A percentile compares a stretch with the other conserved stretches of the same genome.
Evolutionary conservation across 2,329 filamentous ascomycete species (phyloP).

Genomic region (Claviceps sp.): DNA sequence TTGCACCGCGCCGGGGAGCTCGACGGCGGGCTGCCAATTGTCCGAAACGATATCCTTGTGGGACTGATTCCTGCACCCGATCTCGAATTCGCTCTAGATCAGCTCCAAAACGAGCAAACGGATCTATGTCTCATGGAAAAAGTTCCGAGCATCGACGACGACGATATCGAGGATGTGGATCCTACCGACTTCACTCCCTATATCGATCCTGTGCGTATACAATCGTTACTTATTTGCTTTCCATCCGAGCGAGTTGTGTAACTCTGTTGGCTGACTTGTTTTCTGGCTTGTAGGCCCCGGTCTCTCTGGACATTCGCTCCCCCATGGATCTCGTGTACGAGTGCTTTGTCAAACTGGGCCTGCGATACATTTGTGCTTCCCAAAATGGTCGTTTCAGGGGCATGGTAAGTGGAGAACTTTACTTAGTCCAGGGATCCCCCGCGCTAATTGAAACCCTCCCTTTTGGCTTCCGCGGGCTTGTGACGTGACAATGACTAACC

Average conservation of each 20-base stretch:
- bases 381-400: constrained; percentile 76
- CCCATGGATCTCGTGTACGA: constrained; percentile 95
- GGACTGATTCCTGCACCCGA: constrained; percentile 90
- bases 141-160: constrained; percentile 47
- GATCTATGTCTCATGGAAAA: constrained; percentile 72
- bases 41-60: constrained; percentile 66
- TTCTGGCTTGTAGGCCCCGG: constrained; percentile 48
- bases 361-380: constrained; percentile 85
- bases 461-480: no score
- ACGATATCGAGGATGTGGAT: constrained; percentile 45
- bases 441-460: no score
- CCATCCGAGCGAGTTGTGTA: neutral
- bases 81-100: constrained; percentile 83
- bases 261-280: constrained; percentile 7
- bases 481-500: no score
- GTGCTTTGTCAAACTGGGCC: constrained; percentile 84
- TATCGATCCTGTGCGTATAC: constrained; percentile 62
- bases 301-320: constrained; percentile 75
- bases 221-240: no score
- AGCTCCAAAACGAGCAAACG: constrained; percentile 59
- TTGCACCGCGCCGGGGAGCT: constrained; percentile 79
- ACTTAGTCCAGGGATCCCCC: neutral
- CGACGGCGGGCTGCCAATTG: constrained; percentile 79
- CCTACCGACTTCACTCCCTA: constrained; percentile 80
- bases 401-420: constrained; percentile 45